phyloP scores from a whole-genome alignment of 768 basidiomycete genomes.

The Kwoniella newhampshirensis region DNA sequence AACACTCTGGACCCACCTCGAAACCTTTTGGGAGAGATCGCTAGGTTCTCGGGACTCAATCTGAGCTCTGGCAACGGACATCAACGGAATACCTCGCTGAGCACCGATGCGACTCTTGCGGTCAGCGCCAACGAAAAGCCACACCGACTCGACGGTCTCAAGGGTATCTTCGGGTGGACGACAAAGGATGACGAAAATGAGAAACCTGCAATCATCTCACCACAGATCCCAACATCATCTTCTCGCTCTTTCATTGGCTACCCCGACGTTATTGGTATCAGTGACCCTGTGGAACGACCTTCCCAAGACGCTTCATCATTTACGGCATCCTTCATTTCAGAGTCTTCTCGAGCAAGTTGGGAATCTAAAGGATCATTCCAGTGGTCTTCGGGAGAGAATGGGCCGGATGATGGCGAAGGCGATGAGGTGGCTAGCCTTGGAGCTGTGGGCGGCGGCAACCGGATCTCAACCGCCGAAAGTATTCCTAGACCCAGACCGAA shows the following conservation, averaged over 20 bases:
- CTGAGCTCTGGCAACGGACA: slow-evolving; percentile 17
- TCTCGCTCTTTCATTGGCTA: slow-evolving; percentile 33
- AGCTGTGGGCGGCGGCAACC: slow-evolving; percentile 25
- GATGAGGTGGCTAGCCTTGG: slow-evolving; percentile 19
- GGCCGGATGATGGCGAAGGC: slow-evolving; percentile 4
- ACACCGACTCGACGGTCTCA: slow-evolving; percentile 43
- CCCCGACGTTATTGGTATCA: slow-evolving; percentile 49
- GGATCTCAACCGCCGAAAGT: slow-evolving; percentile 37
- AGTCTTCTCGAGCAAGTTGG: slow-evolving; percentile 49
- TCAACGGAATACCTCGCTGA: slow-evolving; percentile 12
- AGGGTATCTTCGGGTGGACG: slow-evolving; percentile 48
- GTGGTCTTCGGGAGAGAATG: slow-evolving; percentile 46
- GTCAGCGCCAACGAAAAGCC: slow-evolving; percentile 29
- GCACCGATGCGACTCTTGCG: slow-evolving; percentile 25
- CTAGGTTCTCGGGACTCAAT: slow-evolving; percentile 38
- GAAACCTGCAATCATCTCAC: slow-evolving; percentile 19
- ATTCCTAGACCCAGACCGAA: slow-evolving; percentile 49
- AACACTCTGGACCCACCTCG: slow-evolving; percentile 30
- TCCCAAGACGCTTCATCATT: slow-evolving; percentile 46
- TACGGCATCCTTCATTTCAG: slow-evolving; percentile 44
- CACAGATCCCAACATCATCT: slow-evolving; percentile 17
- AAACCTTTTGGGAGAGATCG: slow-evolving; percentile 42
- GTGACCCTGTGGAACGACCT: slow-evolving; percentile 36
- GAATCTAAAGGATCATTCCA: slow-evolving; percentile 48
- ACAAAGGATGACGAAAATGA: slow-evolving; percentile 16